Evolutionary conservation across 805 yeast genomes (phyloP).

Genomic region (Saturnispora gosingensis): DNA sequence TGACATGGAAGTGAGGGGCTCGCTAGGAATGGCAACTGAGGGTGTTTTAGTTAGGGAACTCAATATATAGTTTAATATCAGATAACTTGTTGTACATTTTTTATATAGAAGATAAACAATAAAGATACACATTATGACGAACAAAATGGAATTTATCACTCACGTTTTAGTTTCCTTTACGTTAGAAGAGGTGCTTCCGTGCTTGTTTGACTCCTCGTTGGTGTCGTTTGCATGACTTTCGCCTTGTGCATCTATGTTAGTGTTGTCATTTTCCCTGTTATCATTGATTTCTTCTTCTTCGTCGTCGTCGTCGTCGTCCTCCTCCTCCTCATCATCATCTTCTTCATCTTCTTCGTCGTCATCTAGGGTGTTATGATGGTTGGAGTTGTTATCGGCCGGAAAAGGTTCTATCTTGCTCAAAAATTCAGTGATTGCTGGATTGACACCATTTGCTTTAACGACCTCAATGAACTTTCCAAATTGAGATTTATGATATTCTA

Average conservation of each 20-base stretch:
- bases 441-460: constrained; percentile 9
- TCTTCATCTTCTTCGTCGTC: constrained; percentile 3
- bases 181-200: not conserved
- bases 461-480: constrained; percentile 11
- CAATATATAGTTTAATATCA: not conserved
- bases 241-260: not conserved
- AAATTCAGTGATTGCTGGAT: constrained; percentile 10
- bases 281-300: not conserved
- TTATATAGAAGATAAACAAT: not conserved
- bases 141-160: not conserved
- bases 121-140: not conserved
- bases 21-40: constrained; percentile 54
- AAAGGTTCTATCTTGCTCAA: constrained; percentile 6
- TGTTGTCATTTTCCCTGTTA: not conserved
- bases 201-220: not conserved
- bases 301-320: not conserved
- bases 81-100: not conserved
- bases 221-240: not conserved
- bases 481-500: constrained; percentile 68
- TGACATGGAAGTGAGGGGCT: constrained; percentile 46
- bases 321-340: not conserved
- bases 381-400: not conserved
- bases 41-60: constrained; percentile 57
- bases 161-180: not conserved
- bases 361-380: not conserved